These are phyloP conservation scores for Dendryphion nanum DNA, from an alignment of 2,329 filamentous ascomycete genomes.

Conservation along the genomic window DNA sequence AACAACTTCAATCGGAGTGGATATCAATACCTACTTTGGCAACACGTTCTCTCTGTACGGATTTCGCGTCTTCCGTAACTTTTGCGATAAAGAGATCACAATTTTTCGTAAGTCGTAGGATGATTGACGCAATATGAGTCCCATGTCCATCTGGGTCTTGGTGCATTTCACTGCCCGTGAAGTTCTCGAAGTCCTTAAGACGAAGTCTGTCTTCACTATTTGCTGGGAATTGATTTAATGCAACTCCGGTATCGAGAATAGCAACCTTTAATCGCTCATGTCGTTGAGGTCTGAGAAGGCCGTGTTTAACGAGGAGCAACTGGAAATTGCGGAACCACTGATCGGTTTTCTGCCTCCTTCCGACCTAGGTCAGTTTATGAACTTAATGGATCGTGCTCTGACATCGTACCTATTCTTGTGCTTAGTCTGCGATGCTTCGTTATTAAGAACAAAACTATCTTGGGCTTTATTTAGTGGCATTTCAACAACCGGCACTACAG, in stretches of 20 bases:
- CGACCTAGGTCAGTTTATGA: not conserved
- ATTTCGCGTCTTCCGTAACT: not conserved
- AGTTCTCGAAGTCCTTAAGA: constrained; percentile 1
- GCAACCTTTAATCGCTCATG: not conserved
- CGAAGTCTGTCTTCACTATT: not conserved
- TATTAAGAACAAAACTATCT: too few relatives aligned
- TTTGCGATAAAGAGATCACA: not conserved
- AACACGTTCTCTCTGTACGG: not conserved
- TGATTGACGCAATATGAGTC: not conserved
- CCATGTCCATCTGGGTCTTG: not conserved
- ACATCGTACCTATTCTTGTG: too few relatives aligned
- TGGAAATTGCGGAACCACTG: not conserved
- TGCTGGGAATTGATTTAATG: not conserved
- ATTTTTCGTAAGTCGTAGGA: not conserved
- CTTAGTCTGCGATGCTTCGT: not conserved
- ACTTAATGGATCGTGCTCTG: too few relatives aligned
- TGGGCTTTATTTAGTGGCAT: too few relatives aligned
- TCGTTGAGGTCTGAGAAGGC: not conserved
- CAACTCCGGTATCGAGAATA: constrained; percentile 1
- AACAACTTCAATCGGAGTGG: not conserved
- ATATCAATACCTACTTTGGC: not conserved
- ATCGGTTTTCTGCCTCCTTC: not conserved
- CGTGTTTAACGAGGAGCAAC: not conserved
- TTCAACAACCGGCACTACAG: too few relatives aligned
- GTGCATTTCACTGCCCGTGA: not conserved